These are phyloP conservation scores for Colletotrichum sp. DNA, from an alignment of 2,329 filamentous ascomycete species.

Conservation along the genomic window DNA sequence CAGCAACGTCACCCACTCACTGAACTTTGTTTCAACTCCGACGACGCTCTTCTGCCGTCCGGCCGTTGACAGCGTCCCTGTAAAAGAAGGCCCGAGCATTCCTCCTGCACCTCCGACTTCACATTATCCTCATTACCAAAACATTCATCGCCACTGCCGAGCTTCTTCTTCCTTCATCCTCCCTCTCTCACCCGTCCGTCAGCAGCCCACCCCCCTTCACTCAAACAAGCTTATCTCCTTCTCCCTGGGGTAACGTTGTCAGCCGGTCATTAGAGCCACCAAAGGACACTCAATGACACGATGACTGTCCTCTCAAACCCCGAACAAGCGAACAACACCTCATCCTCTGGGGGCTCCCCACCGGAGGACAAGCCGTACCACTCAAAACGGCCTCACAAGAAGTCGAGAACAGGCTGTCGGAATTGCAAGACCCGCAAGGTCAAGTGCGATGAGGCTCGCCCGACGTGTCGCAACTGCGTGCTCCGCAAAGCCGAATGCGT, in stretches of 20 bases:
- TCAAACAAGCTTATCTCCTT: not conserved
- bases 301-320: slow-evolving; percentile 9
- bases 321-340: not conserved
- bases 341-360: not conserved
- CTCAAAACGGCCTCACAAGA: slow-evolving; percentile 59
- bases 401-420: slow-evolving; percentile 57
- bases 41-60: slow-evolving; percentile 10
- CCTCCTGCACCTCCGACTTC: not conserved
- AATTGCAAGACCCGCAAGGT: slow-evolving; percentile 62
- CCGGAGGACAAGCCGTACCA: slow-evolving; percentile 35
- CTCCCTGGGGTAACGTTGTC: not conserved
- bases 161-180: not conserved
- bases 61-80: slow-evolving; percentile 18
- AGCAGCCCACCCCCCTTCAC: not conserved
- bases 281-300: not conserved
- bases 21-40: slow-evolving; percentile 18
- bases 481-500: slow-evolving; percentile 53
- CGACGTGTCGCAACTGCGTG: slow-evolving; percentile 53
- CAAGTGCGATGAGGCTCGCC: slow-evolving; percentile 59
- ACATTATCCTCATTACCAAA: not conserved
- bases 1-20: slow-evolving; percentile 18
- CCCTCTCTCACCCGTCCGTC: not conserved
- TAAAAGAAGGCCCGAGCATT: slow-evolving; percentile 13
- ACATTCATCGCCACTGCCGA: not conserved
- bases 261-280: not conserved